phyloP scores from a whole-genome alignment of 768 basidiomycete genomes.

The Ephemerocybe angulata region DNA sequence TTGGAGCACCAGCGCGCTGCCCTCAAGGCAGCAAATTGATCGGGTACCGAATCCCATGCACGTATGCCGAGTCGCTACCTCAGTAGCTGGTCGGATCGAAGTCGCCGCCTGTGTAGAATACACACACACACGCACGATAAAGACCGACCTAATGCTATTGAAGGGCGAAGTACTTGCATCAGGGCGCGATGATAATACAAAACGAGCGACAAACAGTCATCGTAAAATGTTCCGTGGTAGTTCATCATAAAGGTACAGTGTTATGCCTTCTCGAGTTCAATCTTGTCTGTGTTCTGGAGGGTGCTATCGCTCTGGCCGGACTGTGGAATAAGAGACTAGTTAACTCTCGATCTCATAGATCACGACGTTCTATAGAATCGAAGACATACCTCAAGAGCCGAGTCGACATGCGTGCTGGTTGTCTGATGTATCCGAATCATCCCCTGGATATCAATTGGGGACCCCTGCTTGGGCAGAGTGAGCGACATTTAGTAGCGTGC shows the following conservation, averaged over 20 bases:
- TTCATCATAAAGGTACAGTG: not conserved
- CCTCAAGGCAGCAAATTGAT: too few species aligned
- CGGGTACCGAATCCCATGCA: too few species aligned
- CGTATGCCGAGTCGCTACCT: too few species aligned
- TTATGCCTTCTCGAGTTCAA: conserved; percentile 1
- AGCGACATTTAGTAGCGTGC: not conserved
- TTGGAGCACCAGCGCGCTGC: too few species aligned
- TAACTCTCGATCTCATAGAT: not conserved
- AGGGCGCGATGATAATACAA: not conserved
- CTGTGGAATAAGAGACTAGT: not conserved
- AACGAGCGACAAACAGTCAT: not conserved
- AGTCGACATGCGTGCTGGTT: conserved; percentile 2
- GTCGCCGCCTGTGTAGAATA: not conserved
- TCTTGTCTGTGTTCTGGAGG: not conserved
- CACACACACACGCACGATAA: too few species aligned
- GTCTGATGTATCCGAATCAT: conserved; percentile 9
- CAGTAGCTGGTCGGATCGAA: too few species aligned
- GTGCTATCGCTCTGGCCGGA: not conserved
- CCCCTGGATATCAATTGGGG: conserved; percentile 6
- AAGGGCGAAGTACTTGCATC: not conserved
- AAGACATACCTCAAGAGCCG: not conserved
- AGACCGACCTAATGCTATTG: not conserved
- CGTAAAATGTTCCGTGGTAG: too few species aligned
- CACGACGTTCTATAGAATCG: not conserved
- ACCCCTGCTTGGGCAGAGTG: not conserved